Conservation (phyloP, 2,329 filamentous ascomycete species). For the Penicillium sp. region DNA sequence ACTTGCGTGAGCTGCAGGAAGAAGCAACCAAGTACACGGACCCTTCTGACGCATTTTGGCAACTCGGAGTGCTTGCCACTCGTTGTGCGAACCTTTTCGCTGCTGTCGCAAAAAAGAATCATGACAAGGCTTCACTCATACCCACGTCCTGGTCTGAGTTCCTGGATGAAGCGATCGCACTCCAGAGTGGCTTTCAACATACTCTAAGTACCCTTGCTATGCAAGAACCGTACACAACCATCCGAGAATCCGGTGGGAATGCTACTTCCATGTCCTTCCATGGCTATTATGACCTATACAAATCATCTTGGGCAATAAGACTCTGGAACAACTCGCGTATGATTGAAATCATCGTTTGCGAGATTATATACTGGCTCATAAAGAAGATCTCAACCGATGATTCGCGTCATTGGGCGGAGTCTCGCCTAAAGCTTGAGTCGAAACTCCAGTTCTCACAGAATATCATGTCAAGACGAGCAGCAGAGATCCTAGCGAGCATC, state of each 20-base stretch:
- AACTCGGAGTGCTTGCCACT: conserved; percentile 17
- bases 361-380: conserved; percentile 17
- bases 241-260: not conserved
- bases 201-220: conserved; percentile 2
- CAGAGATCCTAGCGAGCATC: conserved; percentile 23
- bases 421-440: conserved; percentile 8
- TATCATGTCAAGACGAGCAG: conserved; percentile 9
- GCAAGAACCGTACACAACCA: conserved; percentile 17
- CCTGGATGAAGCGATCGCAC: conserved; percentile 12
- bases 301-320: conserved; percentile 18
- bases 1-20: conserved; percentile 22
- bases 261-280: conserved; percentile 11
- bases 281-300: conserved; percentile 18
- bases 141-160: conserved; percentile 8
- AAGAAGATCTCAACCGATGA: conserved; percentile 12
- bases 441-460: not conserved
- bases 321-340: conserved; percentile 26
- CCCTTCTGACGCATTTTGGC: conserved; percentile 16
- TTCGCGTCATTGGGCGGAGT: not conserved
- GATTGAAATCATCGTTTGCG: conserved; percentile 21
- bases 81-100: conserved; percentile 16
- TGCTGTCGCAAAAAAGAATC: not conserved
- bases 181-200: conserved; percentile 12
- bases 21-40: conserved; percentile 19
- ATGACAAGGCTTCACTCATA: not conserved